These are phyloP conservation scores for Leccinum ambiguum DNA, from an alignment of 1,284 basidiomycete genomes.

Conservation along the genomic window DNA sequence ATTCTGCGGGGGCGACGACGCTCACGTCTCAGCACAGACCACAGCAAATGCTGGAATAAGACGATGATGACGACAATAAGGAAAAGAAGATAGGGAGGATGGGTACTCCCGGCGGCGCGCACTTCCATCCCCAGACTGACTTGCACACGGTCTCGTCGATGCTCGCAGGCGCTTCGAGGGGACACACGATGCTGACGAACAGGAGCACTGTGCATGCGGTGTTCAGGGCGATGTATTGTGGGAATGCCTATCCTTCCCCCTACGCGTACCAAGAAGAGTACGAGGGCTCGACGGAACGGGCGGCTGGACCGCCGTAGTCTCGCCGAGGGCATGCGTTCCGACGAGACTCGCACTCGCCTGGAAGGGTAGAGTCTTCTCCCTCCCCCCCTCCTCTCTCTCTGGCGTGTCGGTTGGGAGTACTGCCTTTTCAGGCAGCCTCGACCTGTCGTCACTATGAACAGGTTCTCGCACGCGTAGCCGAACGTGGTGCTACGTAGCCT, in stretches of 20 bases:
- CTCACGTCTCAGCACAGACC: constrained; percentile 23
- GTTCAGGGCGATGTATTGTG: constrained; percentile 43
- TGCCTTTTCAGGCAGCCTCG: no score
- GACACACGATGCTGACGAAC: constrained; percentile 83
- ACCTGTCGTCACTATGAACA: no score
- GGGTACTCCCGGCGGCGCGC: constrained; percentile 22
- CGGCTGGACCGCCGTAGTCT: constrained; percentile 76
- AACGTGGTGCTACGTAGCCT: no score
- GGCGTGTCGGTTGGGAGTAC: neutral
- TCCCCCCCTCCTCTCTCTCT: no score
- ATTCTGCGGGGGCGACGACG: constrained; percentile 48
- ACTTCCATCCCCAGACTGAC: constrained; percentile 49
- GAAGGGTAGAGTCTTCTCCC: no score
- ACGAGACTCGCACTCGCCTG: constrained; percentile 1
- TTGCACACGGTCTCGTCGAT: constrained; percentile 69
- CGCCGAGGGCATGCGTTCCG: constrained; percentile 64
- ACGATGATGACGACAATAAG: neutral
- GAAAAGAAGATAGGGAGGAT: constrained; percentile 8
- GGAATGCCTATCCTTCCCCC: neutral
- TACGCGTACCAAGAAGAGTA: neutral
- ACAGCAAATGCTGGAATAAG: neutral
- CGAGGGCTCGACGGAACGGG: constrained; percentile 28
- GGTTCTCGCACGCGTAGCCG: no score
- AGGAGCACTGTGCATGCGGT: constrained; percentile 73
- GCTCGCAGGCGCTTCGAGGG: constrained; percentile 62